Evolutionary conservation across 768 basidiomycete species (phyloP).

Genomic region (Mycena pura): DNA sequence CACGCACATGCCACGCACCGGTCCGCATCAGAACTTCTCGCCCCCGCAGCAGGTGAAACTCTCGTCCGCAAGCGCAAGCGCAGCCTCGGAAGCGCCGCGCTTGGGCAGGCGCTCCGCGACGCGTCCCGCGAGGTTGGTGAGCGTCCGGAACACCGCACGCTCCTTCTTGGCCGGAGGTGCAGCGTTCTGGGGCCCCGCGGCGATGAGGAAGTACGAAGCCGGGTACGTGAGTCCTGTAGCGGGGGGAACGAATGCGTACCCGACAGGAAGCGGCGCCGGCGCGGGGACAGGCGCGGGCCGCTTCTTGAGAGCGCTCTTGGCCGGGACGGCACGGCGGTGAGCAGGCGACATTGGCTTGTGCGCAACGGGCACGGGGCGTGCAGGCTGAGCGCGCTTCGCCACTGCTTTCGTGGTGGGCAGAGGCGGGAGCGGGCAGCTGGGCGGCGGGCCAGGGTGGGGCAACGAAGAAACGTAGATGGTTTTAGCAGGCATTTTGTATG

Average conservation of each 20-base stretch:
- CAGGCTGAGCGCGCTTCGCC: background rate
- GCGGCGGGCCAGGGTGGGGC: too few species aligned
- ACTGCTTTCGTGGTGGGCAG: background rate
- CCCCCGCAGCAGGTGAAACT: background rate
- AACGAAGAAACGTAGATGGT: background rate
- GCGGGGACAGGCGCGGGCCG: too few species aligned
- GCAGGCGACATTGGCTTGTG: too few species aligned
- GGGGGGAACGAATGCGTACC: conserved; percentile 10
- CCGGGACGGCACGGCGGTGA: too few species aligned
- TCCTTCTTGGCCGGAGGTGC: background rate
- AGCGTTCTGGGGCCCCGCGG: conserved; percentile 8
- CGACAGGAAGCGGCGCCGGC: too few species aligned
- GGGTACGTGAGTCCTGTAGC: background rate
- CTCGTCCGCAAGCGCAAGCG: background rate
- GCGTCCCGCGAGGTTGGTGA: background rate
- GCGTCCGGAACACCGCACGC: background rate
- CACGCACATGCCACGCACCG: conserved; percentile 2
- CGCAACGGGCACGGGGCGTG: too few species aligned
- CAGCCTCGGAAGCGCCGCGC: background rate
- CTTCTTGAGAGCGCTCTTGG: too few species aligned
- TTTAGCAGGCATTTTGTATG: background rate
- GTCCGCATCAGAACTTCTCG: background rate
- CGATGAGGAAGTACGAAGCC: background rate
- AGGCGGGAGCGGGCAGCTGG: background rate
- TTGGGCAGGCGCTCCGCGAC: background rate